Evolutionary conservation across 768 basidiomycete species (phyloP).

Genomic region (Mycena latifolia): DNA sequence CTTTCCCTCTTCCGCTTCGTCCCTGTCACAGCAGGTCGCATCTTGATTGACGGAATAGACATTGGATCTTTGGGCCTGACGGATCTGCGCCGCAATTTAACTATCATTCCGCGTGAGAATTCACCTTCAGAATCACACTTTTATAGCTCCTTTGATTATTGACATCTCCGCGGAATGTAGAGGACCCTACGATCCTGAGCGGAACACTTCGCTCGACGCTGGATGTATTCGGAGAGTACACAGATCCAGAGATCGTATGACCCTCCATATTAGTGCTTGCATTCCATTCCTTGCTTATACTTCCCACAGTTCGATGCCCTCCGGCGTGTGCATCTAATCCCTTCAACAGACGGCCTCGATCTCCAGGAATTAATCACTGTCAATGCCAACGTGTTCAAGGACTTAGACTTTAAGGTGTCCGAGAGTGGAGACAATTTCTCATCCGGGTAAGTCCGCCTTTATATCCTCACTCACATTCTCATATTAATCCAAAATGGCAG

Average conservation of each 20-base stretch:
- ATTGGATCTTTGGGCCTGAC: constrained; percentile 75
- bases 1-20: constrained; percentile 82
- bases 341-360: constrained; percentile 60
- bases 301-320: constrained; percentile 90
- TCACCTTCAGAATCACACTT: too few relatives aligned
- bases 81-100: constrained; percentile 74
- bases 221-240: constrained; percentile 88
- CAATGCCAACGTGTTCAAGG: constrained; percentile 81
- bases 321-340: constrained; percentile 84
- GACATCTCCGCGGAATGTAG: too few relatives aligned
- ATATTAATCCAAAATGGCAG: too few relatives aligned
- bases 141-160: too few relatives aligned
- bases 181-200: constrained; percentile 91
- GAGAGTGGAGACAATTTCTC: constrained; percentile 94
- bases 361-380: constrained; percentile 58
- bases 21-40: constrained; percentile 70
- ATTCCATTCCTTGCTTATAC: constrained; percentile 40
- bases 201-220: constrained; percentile 85
- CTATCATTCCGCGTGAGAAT: constrained; percentile 61
- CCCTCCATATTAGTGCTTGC: too few relatives aligned
- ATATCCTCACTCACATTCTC: too few relatives aligned
- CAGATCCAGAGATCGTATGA: constrained; percentile 83
- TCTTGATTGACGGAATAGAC: constrained; percentile 73
- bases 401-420: constrained; percentile 77
- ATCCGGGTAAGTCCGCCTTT: constrained; percentile 66